Evolutionary conservation across 345 rosid genomes (phyloP).

Genomic region (Zanthoxylum bungeanum): DNA sequence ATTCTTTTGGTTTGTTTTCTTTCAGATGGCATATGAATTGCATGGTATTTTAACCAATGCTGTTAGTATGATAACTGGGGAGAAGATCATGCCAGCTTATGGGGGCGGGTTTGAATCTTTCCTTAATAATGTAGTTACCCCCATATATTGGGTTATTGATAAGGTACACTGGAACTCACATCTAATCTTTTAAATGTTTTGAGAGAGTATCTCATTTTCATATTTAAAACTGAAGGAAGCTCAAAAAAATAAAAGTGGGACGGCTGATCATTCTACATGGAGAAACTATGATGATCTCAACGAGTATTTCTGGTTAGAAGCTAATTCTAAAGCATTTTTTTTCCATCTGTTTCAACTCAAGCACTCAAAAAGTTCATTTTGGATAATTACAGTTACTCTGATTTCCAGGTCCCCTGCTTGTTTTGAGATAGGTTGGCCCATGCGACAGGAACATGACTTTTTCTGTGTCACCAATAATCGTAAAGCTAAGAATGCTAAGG

Average conservation of each 20-base stretch:
- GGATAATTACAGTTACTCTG: conserved; percentile 11
- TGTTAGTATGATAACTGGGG: conserved; percentile 55
- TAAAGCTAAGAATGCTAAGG: conserved; percentile 26
- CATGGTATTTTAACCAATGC: conserved; percentile 63
- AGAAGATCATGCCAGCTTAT: conserved; percentile 55
- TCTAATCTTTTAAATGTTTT: conserved; percentile 7
- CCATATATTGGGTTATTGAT: conserved; percentile 63
- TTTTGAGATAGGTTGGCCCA: conserved; percentile 91
- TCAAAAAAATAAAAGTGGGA: conserved; percentile 68
- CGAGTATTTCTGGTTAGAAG: conserved; percentile 82
- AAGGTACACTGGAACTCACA: conserved; percentile 41
- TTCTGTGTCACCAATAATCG: conserved; percentile 37
- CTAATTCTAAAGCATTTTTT: background rate
- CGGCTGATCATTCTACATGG: conserved; percentile 88
- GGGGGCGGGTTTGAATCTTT: conserved; percentile 68
- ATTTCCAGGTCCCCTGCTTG: conserved; percentile 82
- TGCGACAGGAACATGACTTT: conserved; percentile 68
- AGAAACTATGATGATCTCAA: conserved; percentile 98
- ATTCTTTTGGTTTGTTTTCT: conserved; percentile 13
- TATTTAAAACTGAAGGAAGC: conserved; percentile 66
- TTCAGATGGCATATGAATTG: conserved; percentile 88
- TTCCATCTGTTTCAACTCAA: background rate
- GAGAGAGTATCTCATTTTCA: conserved; percentile 18
- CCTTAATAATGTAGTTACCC: conserved; percentile 72
- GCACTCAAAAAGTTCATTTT: conserved; percentile 15